A percentile compares a stretch with the other conserved stretches of the same genome.
phyloP scores from a whole-genome alignment of 495 filamentous ascomycete species.

The Massariosphaeria phaeospora region DNA sequence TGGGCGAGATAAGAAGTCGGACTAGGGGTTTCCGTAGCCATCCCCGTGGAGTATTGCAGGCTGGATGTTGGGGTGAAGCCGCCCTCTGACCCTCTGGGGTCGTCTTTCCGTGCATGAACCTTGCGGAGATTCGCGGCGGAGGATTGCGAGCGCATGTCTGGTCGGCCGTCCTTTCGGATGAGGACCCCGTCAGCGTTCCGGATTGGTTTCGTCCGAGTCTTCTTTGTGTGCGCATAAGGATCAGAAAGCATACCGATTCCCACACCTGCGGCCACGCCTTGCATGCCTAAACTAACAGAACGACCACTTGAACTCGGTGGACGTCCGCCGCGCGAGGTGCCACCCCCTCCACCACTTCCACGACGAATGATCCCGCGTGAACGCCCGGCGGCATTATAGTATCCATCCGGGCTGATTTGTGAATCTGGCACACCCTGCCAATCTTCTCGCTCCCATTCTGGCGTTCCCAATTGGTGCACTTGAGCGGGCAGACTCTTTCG shows the following conservation, averaged over 20 bases:
- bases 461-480: conserved; percentile 30
- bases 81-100: conserved; percentile 13
- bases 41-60: conserved; percentile 1
- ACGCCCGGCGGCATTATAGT: conserved; percentile 24
- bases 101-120: conserved; percentile 42
- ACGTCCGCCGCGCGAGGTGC: conserved; percentile 8
- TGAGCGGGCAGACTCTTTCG: conserved; percentile 27
- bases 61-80: conserved; percentile 20
- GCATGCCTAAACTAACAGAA: conserved; percentile 26
- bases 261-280: conserved; percentile 25
- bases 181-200: conserved; percentile 44
- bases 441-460: conserved; percentile 39
- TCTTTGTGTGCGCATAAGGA: conserved; percentile 40
- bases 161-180: conserved; percentile 44
- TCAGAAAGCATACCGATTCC: conserved; percentile 13
- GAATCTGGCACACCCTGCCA: conserved; percentile 31
- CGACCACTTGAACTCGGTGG: conserved; percentile 22
- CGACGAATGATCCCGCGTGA: conserved; percentile 29
- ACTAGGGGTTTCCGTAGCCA: conserved; percentile 13
- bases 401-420: conserved; percentile 36
- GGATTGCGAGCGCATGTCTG: conserved; percentile 42
- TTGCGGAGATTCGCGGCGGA: conserved; percentile 42
- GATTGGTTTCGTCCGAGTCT: conserved; percentile 41
- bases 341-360: conserved; percentile 28
- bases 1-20: conserved; percentile 6